These are phyloP conservation scores for Talaromyces wortmannii DNA, from an alignment of 495 filamentous ascomycete genomes.

Conservation along the genomic window DNA sequence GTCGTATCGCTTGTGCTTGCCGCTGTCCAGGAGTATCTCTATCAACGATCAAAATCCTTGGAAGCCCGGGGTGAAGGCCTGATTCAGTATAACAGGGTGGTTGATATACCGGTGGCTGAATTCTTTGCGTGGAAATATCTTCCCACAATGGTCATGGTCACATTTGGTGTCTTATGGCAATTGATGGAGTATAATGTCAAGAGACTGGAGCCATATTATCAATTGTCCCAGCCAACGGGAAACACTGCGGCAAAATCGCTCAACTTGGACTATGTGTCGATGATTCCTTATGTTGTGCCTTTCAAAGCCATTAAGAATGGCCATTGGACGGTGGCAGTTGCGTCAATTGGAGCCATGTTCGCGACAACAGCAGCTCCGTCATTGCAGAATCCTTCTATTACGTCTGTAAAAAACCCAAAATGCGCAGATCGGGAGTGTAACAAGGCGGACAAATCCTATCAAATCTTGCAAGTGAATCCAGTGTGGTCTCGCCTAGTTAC, in stretches of 20 bases:
- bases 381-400: slow-evolving; percentile 50
- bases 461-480: slow-evolving; percentile 42
- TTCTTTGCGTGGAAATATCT: slow-evolving; percentile 72
- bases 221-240: slow-evolving; percentile 52
- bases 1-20: slow-evolving; percentile 49
- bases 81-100: slow-evolving; percentile 44
- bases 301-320: slow-evolving; percentile 48
- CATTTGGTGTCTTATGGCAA: slow-evolving; percentile 71
- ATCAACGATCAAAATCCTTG: slow-evolving; percentile 39
- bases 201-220: slow-evolving; percentile 68
- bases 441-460: neutral
- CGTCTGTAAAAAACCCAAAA: slow-evolving; percentile 3
- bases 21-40: slow-evolving; percentile 52
- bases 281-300: slow-evolving; percentile 56
- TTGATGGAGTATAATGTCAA: slow-evolving; percentile 68
- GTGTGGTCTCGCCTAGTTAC: slow-evolving; percentile 58
- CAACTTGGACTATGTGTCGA: slow-evolving; percentile 66
- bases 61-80: slow-evolving; percentile 20
- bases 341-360: slow-evolving; percentile 53
- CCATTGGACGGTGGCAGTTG: slow-evolving; percentile 61
- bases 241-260: slow-evolving; percentile 63
- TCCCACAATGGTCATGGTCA: slow-evolving; percentile 59
- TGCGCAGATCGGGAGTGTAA: slow-evolving; percentile 1
- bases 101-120: slow-evolving; percentile 37
- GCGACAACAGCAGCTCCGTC: slow-evolving; percentile 58